Conservation (phyloP, 2,329 filamentous ascomycete species). For the Metarhizium humberi region DNA sequence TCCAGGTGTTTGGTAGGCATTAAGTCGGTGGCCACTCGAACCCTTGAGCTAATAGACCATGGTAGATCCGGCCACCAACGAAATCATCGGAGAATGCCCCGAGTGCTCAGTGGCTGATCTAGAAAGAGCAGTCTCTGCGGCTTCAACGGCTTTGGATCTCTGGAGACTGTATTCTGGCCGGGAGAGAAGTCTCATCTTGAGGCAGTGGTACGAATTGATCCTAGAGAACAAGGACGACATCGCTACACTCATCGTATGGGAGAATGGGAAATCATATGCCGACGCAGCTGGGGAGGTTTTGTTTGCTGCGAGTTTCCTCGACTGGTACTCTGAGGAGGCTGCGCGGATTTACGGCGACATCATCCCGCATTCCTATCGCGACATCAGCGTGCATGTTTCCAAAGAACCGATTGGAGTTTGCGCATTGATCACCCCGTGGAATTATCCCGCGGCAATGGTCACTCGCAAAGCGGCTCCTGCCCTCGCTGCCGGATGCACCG, state of each 20-base stretch:
- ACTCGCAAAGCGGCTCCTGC: constrained; percentile 62
- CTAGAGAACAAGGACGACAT: constrained; percentile 70
- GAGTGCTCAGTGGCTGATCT: not conserved
- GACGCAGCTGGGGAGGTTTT: constrained; percentile 63
- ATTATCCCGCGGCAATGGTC: constrained; percentile 73
- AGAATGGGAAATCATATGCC: constrained; percentile 76
- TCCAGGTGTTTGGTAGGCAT: no score
- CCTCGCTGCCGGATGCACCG: constrained; percentile 84
- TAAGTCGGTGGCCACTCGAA: no score
- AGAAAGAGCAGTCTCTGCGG: not conserved
- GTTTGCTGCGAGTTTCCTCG: constrained; percentile 66
- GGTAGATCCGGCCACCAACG: constrained; percentile 20
- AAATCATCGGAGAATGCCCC: constrained; percentile 18
- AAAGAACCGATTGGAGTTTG: constrained; percentile 80
- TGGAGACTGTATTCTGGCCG: constrained; percentile 66
- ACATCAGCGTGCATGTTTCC: constrained; percentile 66
- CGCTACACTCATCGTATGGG: constrained; percentile 74
- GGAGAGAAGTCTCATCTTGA: constrained; percentile 62
- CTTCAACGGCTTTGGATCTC: constrained; percentile 48
- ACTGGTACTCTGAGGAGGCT: constrained; percentile 76
- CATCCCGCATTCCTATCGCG: constrained; percentile 58
- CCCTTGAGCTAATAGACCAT: no score
- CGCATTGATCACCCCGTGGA: constrained; percentile 80
- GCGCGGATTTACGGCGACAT: constrained; percentile 64
- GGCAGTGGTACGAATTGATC: constrained; percentile 75